Evolutionary conservation across 1,284 basidiomycete species (phyloP).

Genomic region (Fomitopsis schrenkii): DNA sequence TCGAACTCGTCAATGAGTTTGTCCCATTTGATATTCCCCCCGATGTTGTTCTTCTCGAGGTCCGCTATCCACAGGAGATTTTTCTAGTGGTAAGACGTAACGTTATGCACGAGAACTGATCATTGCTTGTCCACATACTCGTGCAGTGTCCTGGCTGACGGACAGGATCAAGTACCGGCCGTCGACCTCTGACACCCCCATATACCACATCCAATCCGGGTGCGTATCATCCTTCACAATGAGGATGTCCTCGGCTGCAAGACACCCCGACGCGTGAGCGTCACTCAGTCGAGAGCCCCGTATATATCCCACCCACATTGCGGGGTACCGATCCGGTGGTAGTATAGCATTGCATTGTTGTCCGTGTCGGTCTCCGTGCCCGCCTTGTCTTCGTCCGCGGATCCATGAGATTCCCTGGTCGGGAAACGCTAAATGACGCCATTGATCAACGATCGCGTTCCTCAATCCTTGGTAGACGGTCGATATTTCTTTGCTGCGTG

Average conservation of each 20-base stretch:
- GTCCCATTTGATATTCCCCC: conserved; percentile 63
- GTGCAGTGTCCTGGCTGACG: conserved; percentile 59
- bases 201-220: conserved; percentile 65
- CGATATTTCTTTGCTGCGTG: background rate
- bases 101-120: background rate
- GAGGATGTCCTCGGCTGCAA: conserved; percentile 61
- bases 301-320: conserved; percentile 46
- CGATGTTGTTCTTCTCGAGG: conserved; percentile 52
- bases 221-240: conserved; percentile 61
- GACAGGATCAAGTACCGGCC: conserved; percentile 61
- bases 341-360: conserved; percentile 70
- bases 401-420: conserved; percentile 43
- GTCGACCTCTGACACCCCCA: conserved; percentile 54
- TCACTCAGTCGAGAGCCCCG: background rate
- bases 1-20: conserved; percentile 66
- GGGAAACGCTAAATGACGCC: conserved; percentile 49
- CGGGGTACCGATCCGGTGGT: conserved; percentile 65
- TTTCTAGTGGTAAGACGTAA: conserved; percentile 40
- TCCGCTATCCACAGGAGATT: conserved; percentile 75
- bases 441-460: background rate
- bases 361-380: conserved; percentile 65
- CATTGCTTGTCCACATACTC: conserved; percentile 34
- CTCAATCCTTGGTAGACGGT: background rate
- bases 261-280: background rate
- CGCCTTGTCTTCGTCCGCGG: conserved; percentile 47